Base-by-base conservation (phyloP, 164 flowering plant genomes). In the Annona squamosa region DNA sequence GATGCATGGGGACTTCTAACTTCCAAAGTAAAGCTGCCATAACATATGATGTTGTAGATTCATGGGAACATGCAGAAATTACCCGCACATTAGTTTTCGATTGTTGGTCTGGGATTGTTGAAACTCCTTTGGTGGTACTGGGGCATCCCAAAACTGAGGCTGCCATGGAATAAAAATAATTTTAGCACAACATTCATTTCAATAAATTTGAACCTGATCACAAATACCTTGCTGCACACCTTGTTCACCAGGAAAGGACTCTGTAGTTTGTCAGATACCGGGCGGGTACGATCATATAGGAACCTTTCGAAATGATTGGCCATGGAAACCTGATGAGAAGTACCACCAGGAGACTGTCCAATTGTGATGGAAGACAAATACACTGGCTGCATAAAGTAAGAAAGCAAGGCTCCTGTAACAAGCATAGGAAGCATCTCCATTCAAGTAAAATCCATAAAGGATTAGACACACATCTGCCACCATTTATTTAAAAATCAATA, bases 21-120 rank as follows among this genome's bases (percentile, higher is more conserved):
- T 44, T 66, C 46, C 13, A 17, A 12, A 66, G 45, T 41, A 37
- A 42, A 43, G 13, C 2, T 52, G 17, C 17, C 59, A 52, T 52
- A 52, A 52, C 59, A 37, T 42, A 46, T 3, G 18, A 64, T 37
- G 67, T 45, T 4, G 44, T 62, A 69, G 17, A 69, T 37, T 26
- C 44, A 48, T 41, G 46, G 4, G 46, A 46, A 26, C 57, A 42
- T 46, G 3, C 10, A 37, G 46, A 56, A 12, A 4, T 45, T 84
- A 92, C 97, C 98, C 97, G 85, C 99, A 96, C 71, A 97, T 96
- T 75, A 92, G 74, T 69, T 88, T 93, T 52, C 82, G 71, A 18
- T 46, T 52, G 72, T 94, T 93, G 72, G 88, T 81, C 70, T 84
- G 89, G 61, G 83, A 85, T 70, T 89, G 97, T 79, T 86, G 98